These are phyloP conservation scores for Anthracocystis setariae DNA, from an alignment of 1,284 basidiomycete species.

Conservation along the genomic window DNA sequence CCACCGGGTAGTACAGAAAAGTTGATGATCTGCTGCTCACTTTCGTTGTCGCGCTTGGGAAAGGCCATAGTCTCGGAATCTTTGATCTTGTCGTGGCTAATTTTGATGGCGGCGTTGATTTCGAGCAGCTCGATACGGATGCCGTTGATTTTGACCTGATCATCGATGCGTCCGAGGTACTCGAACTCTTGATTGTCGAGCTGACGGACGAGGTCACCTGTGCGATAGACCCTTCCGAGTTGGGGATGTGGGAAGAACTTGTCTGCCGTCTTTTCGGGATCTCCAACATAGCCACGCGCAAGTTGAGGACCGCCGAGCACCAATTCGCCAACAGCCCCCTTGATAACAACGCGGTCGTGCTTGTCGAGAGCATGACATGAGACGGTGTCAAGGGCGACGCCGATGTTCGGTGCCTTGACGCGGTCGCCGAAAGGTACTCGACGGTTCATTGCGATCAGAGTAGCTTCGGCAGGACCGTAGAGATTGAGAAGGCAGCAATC, in stretches of 20 bases:
- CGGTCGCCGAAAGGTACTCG: conserved; percentile 59
- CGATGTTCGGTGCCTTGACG: conserved; percentile 68
- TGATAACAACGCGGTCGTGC: conserved; percentile 60
- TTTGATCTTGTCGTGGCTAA: conserved; percentile 54
- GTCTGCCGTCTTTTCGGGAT: conserved; percentile 63
- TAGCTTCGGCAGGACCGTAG: conserved; percentile 67
- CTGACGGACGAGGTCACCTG: conserved; percentile 65
- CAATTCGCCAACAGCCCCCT: conserved; percentile 68
- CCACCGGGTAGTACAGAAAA: conserved; percentile 61
- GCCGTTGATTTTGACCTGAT: conserved; percentile 69
- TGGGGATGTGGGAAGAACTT: conserved; percentile 62
- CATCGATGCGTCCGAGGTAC: conserved; percentile 69
- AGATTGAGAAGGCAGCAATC: conserved; percentile 66
- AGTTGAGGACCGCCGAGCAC: conserved; percentile 64
- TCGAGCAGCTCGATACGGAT: conserved; percentile 69
- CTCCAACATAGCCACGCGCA: conserved; percentile 63
- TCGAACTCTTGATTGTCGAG: conserved; percentile 66
- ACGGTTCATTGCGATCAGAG: conserved; percentile 65
- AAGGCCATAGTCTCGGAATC: conserved; percentile 65
- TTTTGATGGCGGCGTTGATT: conserved; percentile 68
- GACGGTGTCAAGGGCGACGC: conserved; percentile 65
- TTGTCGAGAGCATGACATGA: conserved; percentile 64
- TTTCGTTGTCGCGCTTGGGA: conserved; percentile 41
- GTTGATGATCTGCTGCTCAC: conserved; percentile 64
- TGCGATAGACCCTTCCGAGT: conserved; percentile 64